phyloP scores from a whole-genome alignment of 2,329 filamentous ascomycete genomes.

The Aspergillus glaucus region DNA sequence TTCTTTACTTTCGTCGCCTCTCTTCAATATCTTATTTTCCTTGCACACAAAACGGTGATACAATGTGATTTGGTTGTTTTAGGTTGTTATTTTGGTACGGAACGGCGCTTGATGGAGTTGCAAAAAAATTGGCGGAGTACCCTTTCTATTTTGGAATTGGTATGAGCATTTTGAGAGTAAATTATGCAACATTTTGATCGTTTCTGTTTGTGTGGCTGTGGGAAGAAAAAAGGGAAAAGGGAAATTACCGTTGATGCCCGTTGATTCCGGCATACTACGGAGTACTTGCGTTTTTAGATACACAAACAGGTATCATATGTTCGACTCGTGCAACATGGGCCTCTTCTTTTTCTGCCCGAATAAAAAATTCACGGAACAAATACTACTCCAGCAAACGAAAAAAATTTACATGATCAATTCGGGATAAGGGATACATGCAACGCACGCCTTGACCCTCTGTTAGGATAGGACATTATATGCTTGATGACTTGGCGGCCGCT shows the following conservation, averaged over 20 bases:
- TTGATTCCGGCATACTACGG: conserved; percentile 3
- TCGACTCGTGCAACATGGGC: background rate
- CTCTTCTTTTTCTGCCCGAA: background rate
- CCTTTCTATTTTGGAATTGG: background rate
- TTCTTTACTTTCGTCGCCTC: background rate
- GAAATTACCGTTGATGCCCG: background rate
- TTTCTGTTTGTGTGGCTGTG: background rate
- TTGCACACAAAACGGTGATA: background rate
- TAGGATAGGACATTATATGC: background rate
- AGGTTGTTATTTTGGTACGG: background rate
- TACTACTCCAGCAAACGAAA: background rate
- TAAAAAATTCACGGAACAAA: background rate
- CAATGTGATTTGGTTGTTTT: background rate
- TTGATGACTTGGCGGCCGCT: background rate
- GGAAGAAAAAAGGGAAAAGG: background rate
- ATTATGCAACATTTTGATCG: background rate
- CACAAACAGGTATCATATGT: conserved; percentile 1
- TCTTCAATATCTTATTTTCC: background rate
- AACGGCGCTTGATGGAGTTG: conserved; percentile 1
- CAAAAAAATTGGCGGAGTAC: too few species aligned
- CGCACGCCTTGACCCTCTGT: conserved; percentile 1
- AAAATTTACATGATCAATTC: background rate
- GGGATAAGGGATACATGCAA: conserved; percentile 1
- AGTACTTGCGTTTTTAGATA: conserved; percentile 1
- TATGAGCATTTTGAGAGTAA: background rate